Evolutionary conservation across 495 filamentous ascomycete genomes (phyloP).

Genomic region (Astrothelium macrocarpum): DNA sequence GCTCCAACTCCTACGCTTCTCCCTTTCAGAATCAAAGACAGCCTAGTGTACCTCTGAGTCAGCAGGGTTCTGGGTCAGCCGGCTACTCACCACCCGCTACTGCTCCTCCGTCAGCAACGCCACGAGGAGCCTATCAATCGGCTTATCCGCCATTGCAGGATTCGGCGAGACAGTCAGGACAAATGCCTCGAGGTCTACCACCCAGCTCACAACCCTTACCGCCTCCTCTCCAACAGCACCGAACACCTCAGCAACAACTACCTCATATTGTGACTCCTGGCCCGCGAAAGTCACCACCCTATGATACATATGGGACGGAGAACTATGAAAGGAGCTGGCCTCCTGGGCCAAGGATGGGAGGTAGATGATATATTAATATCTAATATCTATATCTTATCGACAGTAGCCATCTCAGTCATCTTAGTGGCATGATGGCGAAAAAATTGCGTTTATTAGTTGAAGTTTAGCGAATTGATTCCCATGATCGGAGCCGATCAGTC

Average conservation of each 20-base stretch:
- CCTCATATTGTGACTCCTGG: conserved; percentile 9
- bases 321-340: background rate
- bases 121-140: background rate
- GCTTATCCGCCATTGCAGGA: background rate
- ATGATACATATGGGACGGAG: background rate
- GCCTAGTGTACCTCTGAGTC: background rate
- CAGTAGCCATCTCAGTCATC: background rate
- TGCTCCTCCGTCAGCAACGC: background rate
- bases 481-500: no score
- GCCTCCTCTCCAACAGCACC: conserved; percentile 19
- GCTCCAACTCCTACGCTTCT: conserved; percentile 1
- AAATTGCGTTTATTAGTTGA: background rate
- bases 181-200: background rate
- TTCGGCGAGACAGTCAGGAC: background rate
- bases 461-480: no score
- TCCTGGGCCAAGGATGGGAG: background rate
- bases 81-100: background rate
- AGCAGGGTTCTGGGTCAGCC: background rate
- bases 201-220: background rate
- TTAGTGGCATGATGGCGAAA: background rate
- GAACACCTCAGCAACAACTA: conserved; percentile 22
- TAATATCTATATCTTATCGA: background rate
- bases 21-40: background rate
- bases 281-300: background rate
- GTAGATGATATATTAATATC: background rate